Evolutionary conservation across 139 green algal species (phyloP).

Genomic region (Ettlia oleoabundans): DNA sequence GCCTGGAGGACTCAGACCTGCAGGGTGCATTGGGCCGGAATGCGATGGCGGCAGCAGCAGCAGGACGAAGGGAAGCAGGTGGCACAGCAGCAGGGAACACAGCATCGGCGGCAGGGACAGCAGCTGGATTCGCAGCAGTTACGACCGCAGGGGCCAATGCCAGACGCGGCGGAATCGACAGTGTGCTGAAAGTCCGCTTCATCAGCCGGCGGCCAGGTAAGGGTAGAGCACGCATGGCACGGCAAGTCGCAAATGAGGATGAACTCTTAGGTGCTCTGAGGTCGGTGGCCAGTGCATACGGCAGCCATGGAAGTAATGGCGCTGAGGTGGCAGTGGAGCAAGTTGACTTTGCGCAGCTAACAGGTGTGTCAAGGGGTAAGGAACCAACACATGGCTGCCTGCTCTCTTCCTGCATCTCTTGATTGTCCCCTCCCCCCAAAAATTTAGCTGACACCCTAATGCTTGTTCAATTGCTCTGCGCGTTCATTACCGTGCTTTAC

Average conservation of each 20-base stretch:
- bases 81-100: background rate
- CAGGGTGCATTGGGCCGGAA: background rate
- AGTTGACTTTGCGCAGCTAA: conserved; percentile 29
- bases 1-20: background rate
- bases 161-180: background rate
- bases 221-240: conserved; percentile 1
- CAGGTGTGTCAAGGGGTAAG: background rate
- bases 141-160: background rate
- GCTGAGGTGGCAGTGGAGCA: too few species aligned
- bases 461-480: too few species aligned
- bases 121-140: background rate
- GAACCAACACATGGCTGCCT: background rate
- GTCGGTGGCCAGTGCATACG: background rate
- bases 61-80: background rate
- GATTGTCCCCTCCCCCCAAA: too few species aligned
- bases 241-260: conserved; percentile 31
- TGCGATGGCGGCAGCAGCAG: background rate
- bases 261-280: conserved; percentile 18
- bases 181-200: background rate
- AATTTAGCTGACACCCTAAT: too few species aligned
- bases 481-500: too few species aligned
- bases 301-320: background rate
- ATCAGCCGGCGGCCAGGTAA: conserved; percentile 19
- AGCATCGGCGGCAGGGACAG: background rate
- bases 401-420: background rate